Percentiles rank a stretch among this genome's conserved stretches.
phyloP scores from a whole-genome alignment of 768 basidiomycete species.

The Mycena venus region DNA sequence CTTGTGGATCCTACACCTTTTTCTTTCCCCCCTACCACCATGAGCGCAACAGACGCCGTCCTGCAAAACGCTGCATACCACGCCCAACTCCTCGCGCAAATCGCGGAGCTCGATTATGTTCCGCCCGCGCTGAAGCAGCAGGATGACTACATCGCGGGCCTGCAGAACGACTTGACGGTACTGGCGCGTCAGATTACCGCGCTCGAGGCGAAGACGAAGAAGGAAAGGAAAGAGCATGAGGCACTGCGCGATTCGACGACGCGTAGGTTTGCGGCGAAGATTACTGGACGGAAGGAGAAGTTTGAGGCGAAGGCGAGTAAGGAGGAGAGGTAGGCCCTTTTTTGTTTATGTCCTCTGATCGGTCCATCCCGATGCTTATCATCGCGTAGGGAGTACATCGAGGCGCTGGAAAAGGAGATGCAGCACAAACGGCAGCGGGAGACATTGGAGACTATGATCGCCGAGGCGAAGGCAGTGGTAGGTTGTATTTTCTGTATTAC shows the following conservation, averaged over 20 bases:
- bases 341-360: not conserved
- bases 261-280: slow-evolving; percentile 52
- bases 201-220: slow-evolving; percentile 55
- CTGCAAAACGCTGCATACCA: slow-evolving; percentile 56
- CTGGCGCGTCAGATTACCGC: slow-evolving; percentile 42
- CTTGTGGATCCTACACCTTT: not conserved
- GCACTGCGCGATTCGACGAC: slow-evolving; percentile 55
- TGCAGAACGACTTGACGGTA: slow-evolving; percentile 43
- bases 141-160: slow-evolving; percentile 47
- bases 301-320: slow-evolving; percentile 58
- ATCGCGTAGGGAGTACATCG: slow-evolving; percentile 57
- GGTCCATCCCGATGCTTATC: not conserved
- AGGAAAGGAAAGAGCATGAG: slow-evolving; percentile 60
- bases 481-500: slow-evolving; percentile 32
- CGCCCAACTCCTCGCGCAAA: slow-evolving; percentile 46
- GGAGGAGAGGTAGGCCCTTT: slow-evolving; percentile 56
- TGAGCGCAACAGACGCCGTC: slow-evolving; percentile 50
- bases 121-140: slow-evolving; percentile 55
- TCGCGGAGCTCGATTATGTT: slow-evolving; percentile 56
- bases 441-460: slow-evolving; percentile 46
- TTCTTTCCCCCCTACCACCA: slow-evolving; percentile 3
- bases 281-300: slow-evolving; percentile 57
- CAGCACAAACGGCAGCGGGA: slow-evolving; percentile 50
- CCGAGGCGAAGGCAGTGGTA: slow-evolving; percentile 54
- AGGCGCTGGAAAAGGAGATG: slow-evolving; percentile 58